A percentile compares a stretch with the other conserved stretches of the same genome.
Conservation (phyloP, 2,329 filamentous ascomycete genomes). For the Colletotrichum gigasporum region DNA sequence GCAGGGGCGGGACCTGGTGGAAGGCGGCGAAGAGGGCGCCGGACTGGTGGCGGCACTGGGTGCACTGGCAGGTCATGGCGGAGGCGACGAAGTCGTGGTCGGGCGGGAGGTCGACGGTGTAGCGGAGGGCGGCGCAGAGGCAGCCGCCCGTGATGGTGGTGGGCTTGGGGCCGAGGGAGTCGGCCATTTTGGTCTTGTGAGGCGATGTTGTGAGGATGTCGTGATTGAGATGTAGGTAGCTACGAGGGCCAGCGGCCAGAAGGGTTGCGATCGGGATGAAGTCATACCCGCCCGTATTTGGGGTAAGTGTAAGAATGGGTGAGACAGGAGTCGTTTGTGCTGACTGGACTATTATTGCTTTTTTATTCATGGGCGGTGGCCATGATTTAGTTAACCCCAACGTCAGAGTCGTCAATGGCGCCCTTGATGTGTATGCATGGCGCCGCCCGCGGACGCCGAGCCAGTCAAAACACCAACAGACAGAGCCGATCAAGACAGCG, state of each 20-base stretch:
- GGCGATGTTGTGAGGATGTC: background rate
- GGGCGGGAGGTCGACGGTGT: slow-evolving; percentile 55
- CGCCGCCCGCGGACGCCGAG: background rate
- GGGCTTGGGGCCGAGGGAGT: slow-evolving; percentile 35
- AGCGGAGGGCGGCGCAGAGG: slow-evolving; percentile 59
- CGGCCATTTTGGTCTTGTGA: background rate
- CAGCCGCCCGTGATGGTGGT: slow-evolving; percentile 58
- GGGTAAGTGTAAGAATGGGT: too few species aligned
- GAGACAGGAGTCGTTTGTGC: too few species aligned
- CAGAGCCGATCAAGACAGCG: too few species aligned
- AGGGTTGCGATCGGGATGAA: background rate
- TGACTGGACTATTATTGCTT: too few species aligned
- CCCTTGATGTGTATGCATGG: slow-evolving; percentile 11
- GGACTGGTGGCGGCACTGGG: slow-evolving; percentile 62
- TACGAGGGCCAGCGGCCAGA: background rate
- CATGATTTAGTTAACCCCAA: background rate
- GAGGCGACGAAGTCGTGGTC: slow-evolving; percentile 54
- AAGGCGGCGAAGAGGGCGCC: slow-evolving; percentile 55
- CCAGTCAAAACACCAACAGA: too few species aligned
- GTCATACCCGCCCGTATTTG: too few species aligned
- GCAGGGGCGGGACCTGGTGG: slow-evolving; percentile 50
- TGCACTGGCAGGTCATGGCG: slow-evolving; percentile 62
- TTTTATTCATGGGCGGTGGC: background rate
- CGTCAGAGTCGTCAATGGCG: slow-evolving; percentile 17
- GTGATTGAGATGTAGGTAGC: background rate